phyloP scores from a whole-genome alignment of 805 yeast species.

The Zygotorulaspora danielsina region DNA sequence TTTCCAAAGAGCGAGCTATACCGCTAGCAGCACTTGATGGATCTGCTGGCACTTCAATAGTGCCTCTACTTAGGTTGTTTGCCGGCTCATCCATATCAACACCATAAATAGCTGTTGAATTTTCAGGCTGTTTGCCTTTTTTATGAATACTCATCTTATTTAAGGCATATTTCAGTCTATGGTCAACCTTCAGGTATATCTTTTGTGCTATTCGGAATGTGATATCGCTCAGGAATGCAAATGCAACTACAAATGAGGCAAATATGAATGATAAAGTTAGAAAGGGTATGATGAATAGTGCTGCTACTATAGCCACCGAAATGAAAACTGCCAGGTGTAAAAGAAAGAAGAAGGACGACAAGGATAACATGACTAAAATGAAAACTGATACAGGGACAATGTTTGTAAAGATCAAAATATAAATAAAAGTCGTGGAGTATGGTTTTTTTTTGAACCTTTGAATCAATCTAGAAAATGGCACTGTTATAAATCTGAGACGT shows the following conservation, averaged over 20 bases:
- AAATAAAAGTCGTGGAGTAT: slow-evolving; percentile 19
- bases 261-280: slow-evolving; percentile 27
- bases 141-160: slow-evolving; percentile 17
- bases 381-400: slow-evolving; percentile 11
- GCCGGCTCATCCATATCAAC: no score
- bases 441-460: slow-evolving; percentile 21
- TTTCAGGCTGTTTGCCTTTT: no score
- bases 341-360: slow-evolving; percentile 22
- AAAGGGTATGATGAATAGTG: slow-evolving; percentile 30
- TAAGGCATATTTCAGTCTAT: slow-evolving; percentile 16
- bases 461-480: neutral
- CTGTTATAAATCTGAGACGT: neutral
- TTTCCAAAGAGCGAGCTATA: slow-evolving; percentile 15
- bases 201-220: slow-evolving; percentile 26
- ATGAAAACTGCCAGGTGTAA: slow-evolving; percentile 25
- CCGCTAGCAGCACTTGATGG: slow-evolving; percentile 13
- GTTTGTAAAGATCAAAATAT: slow-evolving; percentile 7
- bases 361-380: slow-evolving; percentile 20
- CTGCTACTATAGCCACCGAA: slow-evolving; percentile 20
- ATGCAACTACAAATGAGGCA: slow-evolving; percentile 28
- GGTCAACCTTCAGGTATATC: slow-evolving; percentile 24
- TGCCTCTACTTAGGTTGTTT: no score
- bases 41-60: neutral
- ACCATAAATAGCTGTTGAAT: no score
- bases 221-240: slow-evolving; percentile 31